Evolutionary conservation across 169 alveolate genomes (phyloP).

Genomic region (Plasmodium billcollinsi): DNA sequence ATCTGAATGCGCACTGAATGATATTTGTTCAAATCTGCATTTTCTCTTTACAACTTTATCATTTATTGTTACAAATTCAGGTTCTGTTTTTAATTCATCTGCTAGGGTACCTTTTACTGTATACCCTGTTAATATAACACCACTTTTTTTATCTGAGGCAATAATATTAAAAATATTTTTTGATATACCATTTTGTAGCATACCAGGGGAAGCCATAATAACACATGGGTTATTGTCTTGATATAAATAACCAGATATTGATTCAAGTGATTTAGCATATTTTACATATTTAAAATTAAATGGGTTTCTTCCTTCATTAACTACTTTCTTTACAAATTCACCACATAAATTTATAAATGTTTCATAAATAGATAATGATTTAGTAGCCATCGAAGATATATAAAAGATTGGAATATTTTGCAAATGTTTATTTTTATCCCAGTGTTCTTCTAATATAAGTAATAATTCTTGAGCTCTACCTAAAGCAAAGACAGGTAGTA

Average conservation of each 20-base stretch:
- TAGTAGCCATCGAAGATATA: constrained; percentile 96
- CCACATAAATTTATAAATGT: constrained; percentile 97
- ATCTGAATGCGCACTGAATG: constrained; percentile 97
- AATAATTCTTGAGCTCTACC: constrained; percentile 97
- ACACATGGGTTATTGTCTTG: constrained; percentile 93
- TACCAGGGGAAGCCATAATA: constrained; percentile 99
- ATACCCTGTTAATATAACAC: constrained; percentile 98
- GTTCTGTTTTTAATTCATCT: constrained; percentile 94
- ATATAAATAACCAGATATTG: constrained; percentile 76
- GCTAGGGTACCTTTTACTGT: constrained; percentile 98
- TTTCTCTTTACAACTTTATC: constrained; percentile 90
- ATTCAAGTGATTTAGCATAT: constrained; percentile 87
- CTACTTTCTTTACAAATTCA: constrained; percentile 91
- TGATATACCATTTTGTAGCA: constrained; percentile 98
- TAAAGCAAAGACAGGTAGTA: constrained; percentile 97
- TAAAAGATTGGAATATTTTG: constrained; percentile 95
- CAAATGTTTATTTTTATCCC: constrained; percentile 94
- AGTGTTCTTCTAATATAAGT: constrained; percentile 95
- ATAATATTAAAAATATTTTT: constrained; percentile 95
- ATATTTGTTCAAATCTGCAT: constrained; percentile 93
- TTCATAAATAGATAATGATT: constrained; percentile 95
- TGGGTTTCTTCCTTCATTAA: constrained; percentile 92
- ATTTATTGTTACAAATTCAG: constrained; percentile 90
- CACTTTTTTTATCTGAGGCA: constrained; percentile 95
- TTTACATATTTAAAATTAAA: constrained; percentile 93